Percentiles rank a stretch among this genome's conserved stretches.
Conservation (phyloP, 768 basidiomycete species). For the Epithele typhae region DNA sequence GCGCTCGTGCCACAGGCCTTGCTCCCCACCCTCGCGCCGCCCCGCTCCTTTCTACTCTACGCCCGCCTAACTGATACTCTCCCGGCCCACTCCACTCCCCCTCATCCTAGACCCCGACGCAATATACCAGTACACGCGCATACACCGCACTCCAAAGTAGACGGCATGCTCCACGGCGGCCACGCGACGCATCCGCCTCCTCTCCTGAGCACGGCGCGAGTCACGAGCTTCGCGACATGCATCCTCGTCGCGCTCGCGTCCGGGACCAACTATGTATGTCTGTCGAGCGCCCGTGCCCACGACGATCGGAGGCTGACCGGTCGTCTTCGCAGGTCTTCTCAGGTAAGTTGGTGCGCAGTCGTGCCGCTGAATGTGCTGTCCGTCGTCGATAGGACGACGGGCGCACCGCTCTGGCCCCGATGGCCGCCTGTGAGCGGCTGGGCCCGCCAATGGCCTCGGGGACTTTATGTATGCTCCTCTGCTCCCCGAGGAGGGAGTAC, state of each 20-base stretch:
- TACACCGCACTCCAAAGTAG: too few species aligned
- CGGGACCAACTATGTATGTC: conserved; percentile 73
- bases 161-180: conserved; percentile 7
- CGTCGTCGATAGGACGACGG: too few species aligned
- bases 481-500: too few species aligned
- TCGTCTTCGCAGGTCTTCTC: conserved; percentile 29
- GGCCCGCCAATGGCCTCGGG: neutral
- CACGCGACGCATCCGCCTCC: conserved; percentile 10
- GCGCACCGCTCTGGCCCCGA: neutral
- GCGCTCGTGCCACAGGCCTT: too few species aligned
- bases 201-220: conserved; percentile 14
- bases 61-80: too few species aligned
- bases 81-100: too few species aligned
- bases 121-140: too few species aligned
- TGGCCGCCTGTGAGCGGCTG: neutral
- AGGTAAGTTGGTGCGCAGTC: conserved; percentile 23
- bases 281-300: neutral
- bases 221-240: conserved; percentile 41
- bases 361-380: neutral
- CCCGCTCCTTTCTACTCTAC: too few species aligned
- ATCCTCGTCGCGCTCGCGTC: conserved; percentile 57
- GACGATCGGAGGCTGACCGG: neutral
- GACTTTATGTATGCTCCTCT: too few species aligned
- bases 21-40: too few species aligned
- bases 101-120: too few species aligned